Evolutionary conservation across 2,329 filamentous ascomycete species (phyloP).

Genomic region (Beauveria caledonica): DNA sequence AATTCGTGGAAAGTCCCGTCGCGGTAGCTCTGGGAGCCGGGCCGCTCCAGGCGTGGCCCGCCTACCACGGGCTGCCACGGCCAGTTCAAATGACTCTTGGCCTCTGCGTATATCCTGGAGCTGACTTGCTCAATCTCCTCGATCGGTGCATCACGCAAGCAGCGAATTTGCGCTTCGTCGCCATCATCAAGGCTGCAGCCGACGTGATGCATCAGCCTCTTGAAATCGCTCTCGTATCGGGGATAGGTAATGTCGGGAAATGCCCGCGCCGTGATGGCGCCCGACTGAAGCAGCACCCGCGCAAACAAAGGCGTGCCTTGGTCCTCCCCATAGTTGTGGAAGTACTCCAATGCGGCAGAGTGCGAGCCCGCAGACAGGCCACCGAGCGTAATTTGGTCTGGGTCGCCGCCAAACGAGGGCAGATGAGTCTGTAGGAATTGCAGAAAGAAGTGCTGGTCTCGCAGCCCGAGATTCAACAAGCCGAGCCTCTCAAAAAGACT

Average conservation of each 20-base stretch:
- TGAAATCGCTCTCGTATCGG: slow-evolving; percentile 25
- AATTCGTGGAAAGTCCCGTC: slow-evolving; percentile 30
- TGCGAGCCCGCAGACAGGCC: slow-evolving; percentile 46
- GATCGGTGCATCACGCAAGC: slow-evolving; percentile 30
- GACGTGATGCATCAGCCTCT: slow-evolving; percentile 21
- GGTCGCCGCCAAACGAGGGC: slow-evolving; percentile 44
- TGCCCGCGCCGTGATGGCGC: slow-evolving; percentile 27
- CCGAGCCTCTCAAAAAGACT: slow-evolving; percentile 26
- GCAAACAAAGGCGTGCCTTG: slow-evolving; percentile 24
- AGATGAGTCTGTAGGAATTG: slow-evolving; percentile 47
- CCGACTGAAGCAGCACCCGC: slow-evolving; percentile 28
- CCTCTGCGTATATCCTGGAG: slow-evolving; percentile 28
- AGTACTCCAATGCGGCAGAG: slow-evolving; percentile 30
- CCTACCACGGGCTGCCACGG: slow-evolving; percentile 40
- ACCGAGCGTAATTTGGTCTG: slow-evolving; percentile 41
- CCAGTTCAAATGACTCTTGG: slow-evolving; percentile 34
- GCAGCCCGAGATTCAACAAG: slow-evolving; percentile 42
- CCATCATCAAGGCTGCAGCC: slow-evolving; percentile 20
- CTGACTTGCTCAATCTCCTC: slow-evolving; percentile 29
- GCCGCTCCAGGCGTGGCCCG: slow-evolving; percentile 37
- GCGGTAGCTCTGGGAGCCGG: slow-evolving; percentile 32
- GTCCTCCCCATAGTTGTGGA: slow-evolving; percentile 28
- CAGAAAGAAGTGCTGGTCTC: slow-evolving; percentile 44
- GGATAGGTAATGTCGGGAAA: slow-evolving; percentile 28
- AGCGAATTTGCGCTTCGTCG: slow-evolving; percentile 27